Base-by-base conservation (phyloP, 1,284 basidiomycete species). In the Ustilago nuda region DNA sequence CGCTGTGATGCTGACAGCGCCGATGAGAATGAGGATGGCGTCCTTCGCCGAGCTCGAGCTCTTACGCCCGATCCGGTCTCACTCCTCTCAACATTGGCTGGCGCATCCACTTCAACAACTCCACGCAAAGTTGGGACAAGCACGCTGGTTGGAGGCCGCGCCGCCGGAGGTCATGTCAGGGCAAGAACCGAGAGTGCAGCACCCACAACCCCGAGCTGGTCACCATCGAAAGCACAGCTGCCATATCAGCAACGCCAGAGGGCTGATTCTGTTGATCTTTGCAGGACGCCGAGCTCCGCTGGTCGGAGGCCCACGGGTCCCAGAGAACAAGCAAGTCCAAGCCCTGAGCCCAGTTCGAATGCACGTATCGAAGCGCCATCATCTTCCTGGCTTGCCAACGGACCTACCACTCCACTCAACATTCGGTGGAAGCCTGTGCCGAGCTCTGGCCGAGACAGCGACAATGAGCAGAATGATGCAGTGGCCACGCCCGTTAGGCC, bases 231-330 rank as follows among this genome's bases (percentile, higher is more conserved):
- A 30, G 3, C 57, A 8, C 69, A 62, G 19, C 41, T 66, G 5
- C 56, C 66, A 8, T 69, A 66, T 33, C 72, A 74, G 50, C 72
- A 69, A 59, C 72, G 66, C 12, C 66, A 74, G 35, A 54, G 66
- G 55, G 62, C 62, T 9, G 72, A 57, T 4, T 72, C 73, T 17
- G 68, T 68, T 27, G 73, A 76, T 27, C 68, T 72, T 43, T 61
- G 43, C 30, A 43, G 73, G 68, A 72, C 73, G 46, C 68, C 73
- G 69, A 72, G 73, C 73, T 76, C 73, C 68, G 61, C 64, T 23
- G 66, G 68, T 56, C 67, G 73, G 62, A 67, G 60, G 57, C 68
- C 73, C 6, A 72, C 68, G 68, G 68, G 69, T 76, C 73, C 73
- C 37, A 67, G 69, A 60, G 58, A 56, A 41, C 68, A 54, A 52